Evolutionary conservation across 75 land plant genomes (phyloP).

Genomic region (Gnetum montanum): DNA sequence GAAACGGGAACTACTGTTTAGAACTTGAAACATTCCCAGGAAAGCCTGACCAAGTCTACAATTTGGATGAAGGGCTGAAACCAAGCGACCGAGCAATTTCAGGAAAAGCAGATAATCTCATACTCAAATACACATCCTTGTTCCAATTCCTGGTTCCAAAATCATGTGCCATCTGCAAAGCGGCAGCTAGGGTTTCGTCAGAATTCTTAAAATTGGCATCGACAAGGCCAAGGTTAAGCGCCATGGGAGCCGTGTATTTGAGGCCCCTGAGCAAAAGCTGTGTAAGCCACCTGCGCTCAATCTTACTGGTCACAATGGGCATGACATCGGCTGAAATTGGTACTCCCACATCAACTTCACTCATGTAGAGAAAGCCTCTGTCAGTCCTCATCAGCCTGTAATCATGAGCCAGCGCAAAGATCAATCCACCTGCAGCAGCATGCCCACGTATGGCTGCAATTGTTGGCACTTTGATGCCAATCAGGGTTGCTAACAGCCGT

Average conservation of each 20-base stretch:
- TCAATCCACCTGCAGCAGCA: conserved; percentile 34
- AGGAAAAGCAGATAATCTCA: conserved; percentile 20
- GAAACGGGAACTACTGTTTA: no score
- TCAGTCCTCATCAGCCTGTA: conserved; percentile 28
- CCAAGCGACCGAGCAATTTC: background rate
- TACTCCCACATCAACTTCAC: conserved; percentile 29
- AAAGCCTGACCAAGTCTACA: no score
- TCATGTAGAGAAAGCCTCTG: conserved; percentile 41
- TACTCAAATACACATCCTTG: conserved; percentile 10
- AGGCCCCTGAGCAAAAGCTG: conserved; percentile 21
- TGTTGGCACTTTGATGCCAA: conserved; percentile 30
- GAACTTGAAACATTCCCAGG: no score
- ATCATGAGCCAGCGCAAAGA: conserved; percentile 39
- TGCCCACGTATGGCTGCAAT: conserved; percentile 43
- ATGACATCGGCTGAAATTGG: conserved; percentile 12
- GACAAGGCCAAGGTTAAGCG: conserved; percentile 19
- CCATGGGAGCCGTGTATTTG: conserved; percentile 22
- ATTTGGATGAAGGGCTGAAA: no score
- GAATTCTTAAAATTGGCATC: conserved; percentile 16
- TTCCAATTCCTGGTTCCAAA: conserved; percentile 33
- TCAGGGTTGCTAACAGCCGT: conserved; percentile 14
- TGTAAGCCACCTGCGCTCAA: conserved; percentile 14
- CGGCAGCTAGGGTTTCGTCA: conserved; percentile 23
- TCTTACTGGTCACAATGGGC: conserved; percentile 21
- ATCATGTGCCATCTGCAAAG: conserved; percentile 12